Conservation (phyloP, 2,329 filamentous ascomycete species). For the Penicillium hordei region DNA sequence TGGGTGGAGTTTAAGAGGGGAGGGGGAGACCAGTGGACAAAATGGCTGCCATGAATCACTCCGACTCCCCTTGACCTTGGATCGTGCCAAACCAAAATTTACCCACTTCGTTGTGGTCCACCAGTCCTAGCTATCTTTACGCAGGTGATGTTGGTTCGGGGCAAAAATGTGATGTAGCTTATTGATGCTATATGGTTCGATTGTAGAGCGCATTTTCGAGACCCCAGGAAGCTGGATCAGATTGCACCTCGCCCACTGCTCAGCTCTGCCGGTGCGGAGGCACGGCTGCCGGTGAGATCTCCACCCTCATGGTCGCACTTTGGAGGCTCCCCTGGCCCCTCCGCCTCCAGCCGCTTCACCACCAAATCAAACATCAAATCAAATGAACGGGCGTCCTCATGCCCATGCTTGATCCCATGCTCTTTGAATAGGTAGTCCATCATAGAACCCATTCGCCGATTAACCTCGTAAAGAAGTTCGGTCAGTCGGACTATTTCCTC, state of each 20-base stretch:
- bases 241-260: background rate
- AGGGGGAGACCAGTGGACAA: no score
- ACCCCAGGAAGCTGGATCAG: background rate
- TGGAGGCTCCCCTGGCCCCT: background rate
- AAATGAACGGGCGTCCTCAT: conserved; percentile 2
- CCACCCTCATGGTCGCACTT: background rate
- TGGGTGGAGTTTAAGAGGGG: no score
- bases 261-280: background rate
- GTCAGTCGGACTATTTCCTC: conserved; percentile 5
- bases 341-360: background rate
- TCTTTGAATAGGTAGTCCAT: conserved; percentile 8
- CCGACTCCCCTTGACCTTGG: no score
- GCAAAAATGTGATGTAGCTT: background rate
- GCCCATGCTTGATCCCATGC: conserved; percentile 1
- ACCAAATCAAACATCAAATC: conserved; percentile 10
- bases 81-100: no score
- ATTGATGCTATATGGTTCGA: background rate
- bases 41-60: no score
- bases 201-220: background rate
- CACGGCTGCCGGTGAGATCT: background rate
- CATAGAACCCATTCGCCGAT: conserved; percentile 7
- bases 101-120: background rate
- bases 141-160: background rate
- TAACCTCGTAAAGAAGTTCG: conserved; percentile 10
- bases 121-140: background rate